These are phyloP conservation scores for Penicillium ochrochloron DNA, from an alignment of 495 filamentous ascomycete genomes.

Conservation along the genomic window DNA sequence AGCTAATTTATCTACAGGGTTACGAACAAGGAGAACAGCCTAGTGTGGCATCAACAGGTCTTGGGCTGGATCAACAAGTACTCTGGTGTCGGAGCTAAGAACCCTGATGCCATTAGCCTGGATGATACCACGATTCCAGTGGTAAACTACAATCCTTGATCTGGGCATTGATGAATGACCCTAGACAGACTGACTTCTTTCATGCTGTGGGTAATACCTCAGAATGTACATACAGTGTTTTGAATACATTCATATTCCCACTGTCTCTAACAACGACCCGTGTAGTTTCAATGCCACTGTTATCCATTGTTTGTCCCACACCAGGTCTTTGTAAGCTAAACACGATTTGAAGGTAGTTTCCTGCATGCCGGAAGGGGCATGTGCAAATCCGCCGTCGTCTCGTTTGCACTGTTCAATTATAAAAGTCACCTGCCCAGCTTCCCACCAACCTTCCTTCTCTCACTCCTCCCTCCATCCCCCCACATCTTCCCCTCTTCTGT, in stretches of 20 bases:
- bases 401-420: neutral
- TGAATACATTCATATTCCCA: slow-evolving; percentile 3
- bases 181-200: neutral
- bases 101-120: slow-evolving; percentile 37
- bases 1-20: slow-evolving; percentile 33
- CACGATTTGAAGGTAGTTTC: neutral
- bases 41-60: slow-evolving; percentile 55
- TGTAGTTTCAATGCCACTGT: neutral
- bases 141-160: slow-evolving; percentile 38
- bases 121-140: slow-evolving; percentile 41
- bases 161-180: neutral
- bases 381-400: neutral
- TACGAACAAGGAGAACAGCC: slow-evolving; percentile 44
- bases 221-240: slow-evolving; percentile 1
- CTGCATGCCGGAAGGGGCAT: neutral
- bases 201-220: neutral
- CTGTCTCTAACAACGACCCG: neutral
- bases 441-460: slow-evolving; percentile 1
- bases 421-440: neutral
- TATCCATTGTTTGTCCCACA: neutral
- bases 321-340: neutral
- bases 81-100: slow-evolving; percentile 33
- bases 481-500: neutral
- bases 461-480: neutral
- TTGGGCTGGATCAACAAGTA: slow-evolving; percentile 56